Evolutionary conservation across 768 basidiomycete species (phyloP).

Genomic region (Plicaturopsis crispa): DNA sequence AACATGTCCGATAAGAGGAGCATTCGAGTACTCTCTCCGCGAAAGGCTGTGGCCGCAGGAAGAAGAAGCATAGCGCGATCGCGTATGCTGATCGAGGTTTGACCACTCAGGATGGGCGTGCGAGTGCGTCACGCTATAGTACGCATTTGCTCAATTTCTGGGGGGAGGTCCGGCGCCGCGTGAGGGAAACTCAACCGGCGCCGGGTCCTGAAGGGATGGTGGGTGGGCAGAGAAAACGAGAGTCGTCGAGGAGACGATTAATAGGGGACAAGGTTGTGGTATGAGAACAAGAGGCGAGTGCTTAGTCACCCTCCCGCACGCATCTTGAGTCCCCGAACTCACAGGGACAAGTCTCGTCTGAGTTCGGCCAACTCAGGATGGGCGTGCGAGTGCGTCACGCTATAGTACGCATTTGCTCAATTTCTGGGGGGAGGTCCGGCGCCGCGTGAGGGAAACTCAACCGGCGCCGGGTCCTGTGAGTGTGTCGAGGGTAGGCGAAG

Average conservation of each 20-base stretch:
- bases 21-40: constrained; percentile 12
- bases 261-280: not conserved
- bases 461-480: not conserved
- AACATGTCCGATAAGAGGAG: constrained; percentile 12
- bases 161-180: no score
- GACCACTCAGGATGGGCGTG: no score
- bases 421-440: not conserved
- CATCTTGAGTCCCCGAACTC: no score
- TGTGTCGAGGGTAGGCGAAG: not conserved
- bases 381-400: no score
- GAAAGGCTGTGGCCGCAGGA: constrained; percentile 14
- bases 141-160: no score
- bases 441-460: not conserved
- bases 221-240: not conserved
- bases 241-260: not conserved
- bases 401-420: no score
- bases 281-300: not conserved
- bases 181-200: no score
- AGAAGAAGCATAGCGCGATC: constrained; percentile 16
- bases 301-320: not conserved
- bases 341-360: no score
- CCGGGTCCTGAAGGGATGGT: not conserved
- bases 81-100: no score
- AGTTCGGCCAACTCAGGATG: no score
- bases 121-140: no score